Conservation (phyloP, 163 green algal species). For the Chlamydomonas reinhardtii region DNA sequence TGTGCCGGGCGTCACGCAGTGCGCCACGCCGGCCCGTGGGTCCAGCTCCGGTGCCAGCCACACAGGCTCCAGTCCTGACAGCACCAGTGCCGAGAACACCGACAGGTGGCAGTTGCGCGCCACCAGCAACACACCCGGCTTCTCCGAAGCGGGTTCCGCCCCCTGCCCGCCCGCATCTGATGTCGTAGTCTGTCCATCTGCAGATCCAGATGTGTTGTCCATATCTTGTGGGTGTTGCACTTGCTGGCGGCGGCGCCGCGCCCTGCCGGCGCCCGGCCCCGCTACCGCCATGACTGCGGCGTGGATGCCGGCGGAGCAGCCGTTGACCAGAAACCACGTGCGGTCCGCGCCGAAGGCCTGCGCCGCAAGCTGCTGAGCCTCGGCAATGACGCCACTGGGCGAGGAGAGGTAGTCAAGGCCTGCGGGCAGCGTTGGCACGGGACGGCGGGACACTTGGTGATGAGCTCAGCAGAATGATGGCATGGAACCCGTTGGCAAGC, state of each 20-base stretch:
- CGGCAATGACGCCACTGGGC: conserved; percentile 76
- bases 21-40: conserved; percentile 66
- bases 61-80: conserved; percentile 67
- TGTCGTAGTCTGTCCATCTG: too few species aligned
- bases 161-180: neutral
- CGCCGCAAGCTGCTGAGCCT: conserved; percentile 84
- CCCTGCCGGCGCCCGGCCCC: neutral
- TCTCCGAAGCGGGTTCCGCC: conserved; percentile 40
- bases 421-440: conserved; percentile 32
- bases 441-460: too few species aligned
- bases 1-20: conserved; percentile 66
- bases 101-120: conserved; percentile 90
- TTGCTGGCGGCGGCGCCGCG: too few species aligned
- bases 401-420: conserved; percentile 87
- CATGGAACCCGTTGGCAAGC: too few species aligned
- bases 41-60: conserved; percentile 73
- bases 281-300: conserved; percentile 85
- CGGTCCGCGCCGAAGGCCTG: conserved; percentile 79
- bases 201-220: too few species aligned
- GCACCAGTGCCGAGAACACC: conserved; percentile 80
- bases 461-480: too few species aligned
- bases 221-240: neutral
- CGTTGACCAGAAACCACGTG: conserved; percentile 96
- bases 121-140: conserved; percentile 75
- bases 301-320: conserved; percentile 85